Base-by-base conservation (phyloP, 73 alveolate species). In the Paraurostyla sp. region DNA sequence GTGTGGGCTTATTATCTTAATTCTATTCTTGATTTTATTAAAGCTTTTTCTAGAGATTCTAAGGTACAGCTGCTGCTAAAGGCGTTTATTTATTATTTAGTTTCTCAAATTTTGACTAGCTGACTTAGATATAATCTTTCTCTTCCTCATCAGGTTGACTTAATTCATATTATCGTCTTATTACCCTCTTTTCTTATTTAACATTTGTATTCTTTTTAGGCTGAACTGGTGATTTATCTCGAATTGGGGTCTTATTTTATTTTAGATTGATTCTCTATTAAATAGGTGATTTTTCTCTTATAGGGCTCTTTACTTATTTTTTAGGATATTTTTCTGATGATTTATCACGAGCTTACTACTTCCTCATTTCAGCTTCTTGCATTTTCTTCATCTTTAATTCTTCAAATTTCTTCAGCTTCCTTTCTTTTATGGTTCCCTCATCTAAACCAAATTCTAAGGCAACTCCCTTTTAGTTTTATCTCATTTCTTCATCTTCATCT, bases 371-470 rank as follows among this genome's bases (percentile, higher is more conserved):
- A 16, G 7, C 52, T 54, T 78, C 89, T 33, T 51, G 18, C 4
- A 51, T 6, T 35, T 78, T 78, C 29, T 78, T 49, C 62, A 51
- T 18, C n/a, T 35, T 49, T 40, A 78, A 32, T 35, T 78, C 89
- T 33, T 78, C 76, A 32, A 78, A 54, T 54, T 78, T 78, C 80
- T 78, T 78, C 20, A 78, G 58, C 40, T 78, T 78, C 40, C 69
- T 23, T 52, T 78, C 76, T 25, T 78, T 78, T 4, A 51, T 40
- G 11, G 78, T 78, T 2, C 80, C 76, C 52, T 54, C 89, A 52
- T 78, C 89, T 35, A 78, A 23, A 29, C 78, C 78, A 78, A 78
- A 43, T 35, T 78, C 89, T 78, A 78, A 54, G 27, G 78, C 80
- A 29, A 52, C 29, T n/a, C 75, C 76, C 32, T 78, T 54, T 30